Base-by-base conservation (phyloP, 1,284 basidiomycete genomes). In the Ceratobasidium sp. region DNA sequence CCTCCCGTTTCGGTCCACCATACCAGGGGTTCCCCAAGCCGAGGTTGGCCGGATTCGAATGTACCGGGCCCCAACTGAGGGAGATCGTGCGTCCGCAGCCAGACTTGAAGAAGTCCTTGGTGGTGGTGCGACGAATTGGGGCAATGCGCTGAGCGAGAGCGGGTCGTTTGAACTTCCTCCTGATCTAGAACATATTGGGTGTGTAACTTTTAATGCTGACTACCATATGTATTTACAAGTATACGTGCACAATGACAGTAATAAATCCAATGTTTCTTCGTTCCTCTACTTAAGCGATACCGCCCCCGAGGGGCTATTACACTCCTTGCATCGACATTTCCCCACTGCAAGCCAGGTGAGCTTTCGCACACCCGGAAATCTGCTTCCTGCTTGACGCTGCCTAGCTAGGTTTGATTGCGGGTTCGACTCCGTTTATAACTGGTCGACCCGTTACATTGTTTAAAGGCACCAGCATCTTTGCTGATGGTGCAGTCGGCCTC, bases 381-480 rank as follows among this genome's bases (percentile, higher is more conserved):
- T 9, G 24, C 41, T 34, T 9, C 19, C 48, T 48, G 74, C 43
- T 74, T 46, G 29, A 29, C 41, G 41, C 41, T 31, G 43, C 54
- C 14, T 78, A 93, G 89, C 81, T 93, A 46, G 93, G 93, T 16
- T 84, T 95, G 24, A 81, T 92, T 14, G 90, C 90, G 0, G 86
- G 93, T 0, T 90, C 92, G 0, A 96, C 95, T 0, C 94, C 94
- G 0, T 96, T 96, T 81, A 84, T 94, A 24, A 96, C 93, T 0
- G 93, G 92, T 11, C 84, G 91, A 24, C 91, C 92, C 0, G 88
- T 91, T 62, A 96, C 94, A 0, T 83, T 96, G 1, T 89, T 95
- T 77, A 82, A 87, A 76, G 87, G 89, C 66, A 83, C 84, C 37
- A 79, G 84, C 1, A 86, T 93, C 27, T 81, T 87, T 76, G 88